Evolutionary conservation across 768 basidiomycete genomes (phyloP).

Genomic region (Dictyophora rubrovolvata): DNA sequence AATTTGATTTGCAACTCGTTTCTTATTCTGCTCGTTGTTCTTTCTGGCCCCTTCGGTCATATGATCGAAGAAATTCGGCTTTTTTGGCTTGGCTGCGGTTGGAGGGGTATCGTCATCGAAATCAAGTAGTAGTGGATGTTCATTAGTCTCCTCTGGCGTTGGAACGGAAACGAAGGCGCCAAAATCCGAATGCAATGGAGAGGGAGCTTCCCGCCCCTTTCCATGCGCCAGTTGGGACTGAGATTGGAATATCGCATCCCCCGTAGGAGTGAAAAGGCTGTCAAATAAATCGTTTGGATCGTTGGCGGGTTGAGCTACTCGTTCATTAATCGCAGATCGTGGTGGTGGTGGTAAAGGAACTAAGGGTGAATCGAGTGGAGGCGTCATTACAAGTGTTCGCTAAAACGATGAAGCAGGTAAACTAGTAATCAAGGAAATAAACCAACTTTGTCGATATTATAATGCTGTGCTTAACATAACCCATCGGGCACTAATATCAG

Average conservation of each 20-base stretch:
- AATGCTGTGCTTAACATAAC: not conserved
- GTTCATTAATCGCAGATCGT: not conserved
- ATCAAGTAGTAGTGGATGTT: not conserved
- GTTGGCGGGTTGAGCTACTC: not conserved
- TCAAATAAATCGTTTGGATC: constrained; percentile 7
- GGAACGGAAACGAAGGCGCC: constrained; percentile 54
- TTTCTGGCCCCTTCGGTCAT: constrained; percentile 49
- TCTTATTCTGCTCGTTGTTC: constrained; percentile 41
- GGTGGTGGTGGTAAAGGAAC: constrained; percentile 4
- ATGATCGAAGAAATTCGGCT: constrained; percentile 44
- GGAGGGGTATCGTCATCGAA: not conserved
- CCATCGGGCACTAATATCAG: not conserved
- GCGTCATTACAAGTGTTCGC: not conserved
- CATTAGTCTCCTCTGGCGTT: constrained; percentile 41
- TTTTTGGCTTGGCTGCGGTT: constrained; percentile 6
- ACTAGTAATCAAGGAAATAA: not conserved
- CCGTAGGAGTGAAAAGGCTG: constrained; percentile 5
- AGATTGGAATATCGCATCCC: not conserved
- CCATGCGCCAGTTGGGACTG: not conserved
- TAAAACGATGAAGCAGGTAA: not conserved
- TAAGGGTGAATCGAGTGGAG: not conserved
- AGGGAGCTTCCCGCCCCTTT: not conserved
- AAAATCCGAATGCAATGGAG: constrained; percentile 41
- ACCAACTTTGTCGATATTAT: not conserved
- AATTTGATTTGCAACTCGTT: constrained; percentile 52